phyloP scores from a whole-genome alignment of 1,139 yeast species.

The Blastobotrys persicus region DNA sequence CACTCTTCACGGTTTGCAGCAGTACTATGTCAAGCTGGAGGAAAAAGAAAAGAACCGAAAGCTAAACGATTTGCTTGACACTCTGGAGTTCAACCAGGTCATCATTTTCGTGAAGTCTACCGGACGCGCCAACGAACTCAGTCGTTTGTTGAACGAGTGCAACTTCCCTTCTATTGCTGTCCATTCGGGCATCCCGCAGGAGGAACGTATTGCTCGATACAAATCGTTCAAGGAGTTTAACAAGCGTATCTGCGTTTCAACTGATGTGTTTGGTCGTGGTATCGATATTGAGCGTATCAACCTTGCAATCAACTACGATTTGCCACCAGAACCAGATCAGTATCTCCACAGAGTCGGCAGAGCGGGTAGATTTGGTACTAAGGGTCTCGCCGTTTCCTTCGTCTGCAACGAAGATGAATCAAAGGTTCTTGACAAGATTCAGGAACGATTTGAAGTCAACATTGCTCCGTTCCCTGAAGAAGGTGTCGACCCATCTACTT shows the following conservation, averaged over 20 bases:
- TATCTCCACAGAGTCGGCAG: constrained; percentile 99
- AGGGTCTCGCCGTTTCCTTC: constrained; percentile 93
- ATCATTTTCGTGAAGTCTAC: constrained; percentile 94
- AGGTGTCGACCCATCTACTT: constrained; percentile 96
- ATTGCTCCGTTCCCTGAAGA: constrained; percentile 95
- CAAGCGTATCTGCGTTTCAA: constrained; percentile 97
- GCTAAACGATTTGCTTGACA: constrained; percentile 87
- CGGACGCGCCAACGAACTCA: constrained; percentile 87
- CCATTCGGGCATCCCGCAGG: constrained; percentile 94
- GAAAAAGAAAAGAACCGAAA: constrained; percentile 94
- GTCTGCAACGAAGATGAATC: constrained; percentile 85
- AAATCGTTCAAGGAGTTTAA: constrained; percentile 96
- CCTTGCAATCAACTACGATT: constrained; percentile 93
- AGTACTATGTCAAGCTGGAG: constrained; percentile 83
- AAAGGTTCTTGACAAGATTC: constrained; percentile 87
- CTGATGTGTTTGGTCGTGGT: constrained; percentile 99
- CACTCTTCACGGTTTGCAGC: constrained; percentile 97
- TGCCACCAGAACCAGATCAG: constrained; percentile 86
- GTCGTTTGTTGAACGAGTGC: constrained; percentile 84
- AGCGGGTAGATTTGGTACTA: constrained; percentile 99
- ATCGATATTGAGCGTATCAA: constrained; percentile 98
- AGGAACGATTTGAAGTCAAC: constrained; percentile 96
- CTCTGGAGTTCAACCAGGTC: constrained; percentile 96
- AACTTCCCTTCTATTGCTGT: constrained; percentile 98
- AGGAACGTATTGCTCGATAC: constrained; percentile 96